Evolutionary conservation across 73 alveolate species (phyloP).

Genomic region (Symbiodinium natans): DNA sequence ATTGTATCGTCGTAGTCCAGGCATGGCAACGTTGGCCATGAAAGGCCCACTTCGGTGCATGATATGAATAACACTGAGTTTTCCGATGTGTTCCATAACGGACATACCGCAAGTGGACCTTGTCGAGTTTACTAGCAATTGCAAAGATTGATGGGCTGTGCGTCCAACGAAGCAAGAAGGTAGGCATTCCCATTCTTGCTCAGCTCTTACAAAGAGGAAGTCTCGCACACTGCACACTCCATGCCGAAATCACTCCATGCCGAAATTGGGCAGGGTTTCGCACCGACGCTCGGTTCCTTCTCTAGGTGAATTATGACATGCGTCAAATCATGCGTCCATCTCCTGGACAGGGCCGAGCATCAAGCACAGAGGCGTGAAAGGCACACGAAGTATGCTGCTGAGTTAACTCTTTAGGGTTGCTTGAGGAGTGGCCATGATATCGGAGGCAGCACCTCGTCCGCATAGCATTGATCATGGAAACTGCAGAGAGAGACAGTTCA

Average conservation of each 20-base stretch:
- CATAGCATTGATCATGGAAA: conserved; percentile 41
- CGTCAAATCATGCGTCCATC: background rate
- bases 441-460: too few relatives aligned
- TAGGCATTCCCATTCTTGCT: background rate
- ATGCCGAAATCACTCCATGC: background rate
- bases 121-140: background rate
- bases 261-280: background rate
- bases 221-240: too few relatives aligned
- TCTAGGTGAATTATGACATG: background rate
- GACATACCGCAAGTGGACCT: background rate
- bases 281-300: background rate
- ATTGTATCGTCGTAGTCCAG: too few relatives aligned
- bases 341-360: too few relatives aligned
- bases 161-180: background rate
- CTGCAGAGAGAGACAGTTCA: conserved; percentile 48
- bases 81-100: too few relatives aligned
- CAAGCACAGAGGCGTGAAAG: too few relatives aligned
- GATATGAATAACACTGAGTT: too few relatives aligned
- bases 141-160: background rate
- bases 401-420: too few relatives aligned
- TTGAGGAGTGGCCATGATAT: too few relatives aligned
- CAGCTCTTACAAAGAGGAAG: background rate
- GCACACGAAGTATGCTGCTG: too few relatives aligned
- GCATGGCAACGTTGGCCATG: background rate
- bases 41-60: background rate